Base-by-base conservation (phyloP, 139 green algal species). In the Chlorella sp. region DNA sequence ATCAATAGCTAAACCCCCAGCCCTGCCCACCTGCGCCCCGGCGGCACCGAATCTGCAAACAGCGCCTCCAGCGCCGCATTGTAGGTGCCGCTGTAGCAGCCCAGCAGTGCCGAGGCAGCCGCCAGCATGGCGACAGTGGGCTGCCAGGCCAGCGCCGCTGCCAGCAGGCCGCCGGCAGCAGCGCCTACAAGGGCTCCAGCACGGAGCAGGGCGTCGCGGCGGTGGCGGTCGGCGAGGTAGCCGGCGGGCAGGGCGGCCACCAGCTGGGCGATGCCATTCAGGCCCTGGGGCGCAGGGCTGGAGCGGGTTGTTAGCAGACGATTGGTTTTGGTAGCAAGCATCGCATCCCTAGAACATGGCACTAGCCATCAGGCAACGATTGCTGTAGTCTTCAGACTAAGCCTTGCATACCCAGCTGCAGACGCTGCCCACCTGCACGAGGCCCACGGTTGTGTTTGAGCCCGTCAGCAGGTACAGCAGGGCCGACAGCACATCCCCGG, bases 181-280 rank as follows among this genome's bases (percentile, higher is more conserved):
- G 58, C 64, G 32, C 43, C 90, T 20, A 91, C 54, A 1, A 19
- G 54, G 0, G 86, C 88, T 36, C 87, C 86, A 0, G 67, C 64
- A 8, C 85, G 72, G 44, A 92, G 73, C 67, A 92, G 40, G 7
- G 40, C 54, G 74, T 92, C 88, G 11, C 88, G 76, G 24, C 88
- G 82, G 38, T 67, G 67, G 8, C 54, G 60, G 64, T 93, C 90
- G 2, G 88, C 70, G 51, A 89, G 24, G 34, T 34, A 87, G 51
- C 90, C 90, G 0, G 88, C 85, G 4, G 88, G 88, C 24, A 91
- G 40, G 6, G 90, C 88, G 36, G 73, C 48, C 8, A 89, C 32
- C 64, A 92, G 60, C 83, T 91, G 87, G 40, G 88, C 20, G 32
- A 88, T 68, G 48, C 89, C 89, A 36, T 91, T 91, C 60, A 88